Evolutionary conservation across 768 basidiomycete genomes (phyloP).

Genomic region (Boletellus ananas): DNA sequence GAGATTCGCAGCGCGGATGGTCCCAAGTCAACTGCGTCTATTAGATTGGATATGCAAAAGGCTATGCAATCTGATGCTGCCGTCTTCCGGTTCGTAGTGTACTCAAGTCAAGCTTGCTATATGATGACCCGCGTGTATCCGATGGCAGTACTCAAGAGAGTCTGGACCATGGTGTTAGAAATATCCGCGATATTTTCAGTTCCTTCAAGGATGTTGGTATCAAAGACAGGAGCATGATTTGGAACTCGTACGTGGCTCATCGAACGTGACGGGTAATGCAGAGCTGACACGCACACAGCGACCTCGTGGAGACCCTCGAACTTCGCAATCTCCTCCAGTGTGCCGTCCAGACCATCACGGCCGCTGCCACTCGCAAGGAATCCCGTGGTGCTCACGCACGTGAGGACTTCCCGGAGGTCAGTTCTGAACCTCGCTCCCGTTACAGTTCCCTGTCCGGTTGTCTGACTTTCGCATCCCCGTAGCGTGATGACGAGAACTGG

Average conservation of each 20-base stretch:
- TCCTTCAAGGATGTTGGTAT: conserved; percentile 89
- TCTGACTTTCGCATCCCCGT: conserved; percentile 1
- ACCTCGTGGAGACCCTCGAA: conserved; percentile 95
- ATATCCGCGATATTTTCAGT: conserved; percentile 81
- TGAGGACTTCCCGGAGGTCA: conserved; percentile 93
- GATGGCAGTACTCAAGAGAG: conserved; percentile 70
- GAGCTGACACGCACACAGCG: conserved; percentile 44
- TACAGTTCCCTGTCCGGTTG: background rate
- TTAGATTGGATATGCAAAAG: conserved; percentile 96
- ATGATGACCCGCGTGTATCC: conserved; percentile 1
- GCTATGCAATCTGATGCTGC: conserved; percentile 98
- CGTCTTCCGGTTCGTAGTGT: conserved; percentile 74
- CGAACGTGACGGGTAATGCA: background rate
- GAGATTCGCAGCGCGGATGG: conserved; percentile 81
- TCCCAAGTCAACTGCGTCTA: conserved; percentile 80
- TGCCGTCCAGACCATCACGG: conserved; percentile 92
- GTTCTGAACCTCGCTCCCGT: conserved; percentile 16
- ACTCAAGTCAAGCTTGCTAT: background rate
- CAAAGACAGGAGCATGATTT: conserved; percentile 99
- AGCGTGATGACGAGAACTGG: conserved; percentile 93
- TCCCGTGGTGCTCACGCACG: conserved; percentile 98
- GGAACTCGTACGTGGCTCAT: conserved; percentile 82
- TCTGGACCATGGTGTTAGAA: conserved; percentile 89
- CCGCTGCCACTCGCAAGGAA: conserved; percentile 92
- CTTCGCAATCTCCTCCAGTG: conserved; percentile 94